Evolutionary conservation across 2,329 filamentous ascomycete genomes (phyloP).

Genomic region (Epichloe sibirici): DNA sequence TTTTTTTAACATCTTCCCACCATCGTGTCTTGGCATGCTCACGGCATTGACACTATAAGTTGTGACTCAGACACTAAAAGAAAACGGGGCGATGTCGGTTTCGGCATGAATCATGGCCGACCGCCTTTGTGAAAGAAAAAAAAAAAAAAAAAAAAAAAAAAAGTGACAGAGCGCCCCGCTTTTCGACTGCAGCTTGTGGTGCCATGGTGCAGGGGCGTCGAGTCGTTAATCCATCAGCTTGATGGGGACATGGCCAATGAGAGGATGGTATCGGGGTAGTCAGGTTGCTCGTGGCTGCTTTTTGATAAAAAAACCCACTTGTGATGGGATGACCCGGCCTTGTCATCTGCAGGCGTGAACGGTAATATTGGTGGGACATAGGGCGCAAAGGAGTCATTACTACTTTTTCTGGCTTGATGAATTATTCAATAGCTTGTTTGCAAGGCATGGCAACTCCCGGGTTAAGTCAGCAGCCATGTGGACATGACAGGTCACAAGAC

Average conservation of each 20-base stretch:
- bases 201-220: background rate
- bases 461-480: too few relatives aligned
- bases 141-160: background rate
- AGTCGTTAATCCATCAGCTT: background rate
- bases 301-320: background rate
- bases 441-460: too few relatives aligned
- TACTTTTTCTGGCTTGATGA: too few relatives aligned
- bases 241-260: too few relatives aligned
- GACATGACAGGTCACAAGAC: too few relatives aligned
- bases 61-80: background rate
- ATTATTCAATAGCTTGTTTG: too few relatives aligned
- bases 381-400: too few relatives aligned
- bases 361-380: too few relatives aligned
- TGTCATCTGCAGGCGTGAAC: too few relatives aligned
- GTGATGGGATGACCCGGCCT: too few relatives aligned
- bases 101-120: conserved; percentile 2
- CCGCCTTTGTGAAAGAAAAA: background rate
- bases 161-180: conserved; percentile 9
- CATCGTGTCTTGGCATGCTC: background rate
- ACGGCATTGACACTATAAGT: background rate
- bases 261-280: too few relatives aligned
- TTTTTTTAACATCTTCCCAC: background rate
- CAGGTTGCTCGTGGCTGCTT: background rate
- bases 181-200: conserved; percentile 6
- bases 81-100: conserved; percentile 3